phyloP scores from a whole-genome alignment of 371 early-diverging fungal genomes.

The Massospora cicadina region DNA sequence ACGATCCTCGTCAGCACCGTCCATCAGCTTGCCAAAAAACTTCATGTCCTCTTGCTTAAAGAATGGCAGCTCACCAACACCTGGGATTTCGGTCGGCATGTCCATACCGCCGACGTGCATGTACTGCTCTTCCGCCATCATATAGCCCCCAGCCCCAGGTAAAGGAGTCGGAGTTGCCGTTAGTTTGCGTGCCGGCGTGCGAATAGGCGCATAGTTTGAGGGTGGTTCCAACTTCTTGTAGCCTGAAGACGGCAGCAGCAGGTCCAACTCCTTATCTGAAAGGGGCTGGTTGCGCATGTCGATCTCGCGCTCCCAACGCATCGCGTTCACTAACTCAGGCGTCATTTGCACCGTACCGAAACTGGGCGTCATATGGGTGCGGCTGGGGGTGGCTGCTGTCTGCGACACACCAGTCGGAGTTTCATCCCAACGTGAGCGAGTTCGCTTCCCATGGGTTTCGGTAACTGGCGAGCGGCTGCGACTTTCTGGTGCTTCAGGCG shows the following conservation, averaged over 20 bases:
- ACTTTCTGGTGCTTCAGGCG: conserved; percentile 28
- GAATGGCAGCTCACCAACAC: conserved; percentile 75
- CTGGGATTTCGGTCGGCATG: conserved; percentile 72
- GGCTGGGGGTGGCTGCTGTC: neutral
- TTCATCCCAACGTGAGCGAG: conserved; percentile 67
- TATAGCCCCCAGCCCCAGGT: conserved; percentile 65
- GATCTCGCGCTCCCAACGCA: conserved; percentile 69
- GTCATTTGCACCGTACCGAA: conserved; percentile 44
- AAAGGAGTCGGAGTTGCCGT: conserved; percentile 86
- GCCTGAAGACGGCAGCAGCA: conserved; percentile 78
- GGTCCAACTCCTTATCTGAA: conserved; percentile 86
- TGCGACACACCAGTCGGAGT: conserved; percentile 33
- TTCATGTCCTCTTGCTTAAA: conserved; percentile 95
- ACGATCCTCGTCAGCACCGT: conserved; percentile 65
- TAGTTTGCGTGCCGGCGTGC: conserved; percentile 88
- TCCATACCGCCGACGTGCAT: conserved; percentile 25
- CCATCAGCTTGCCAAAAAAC: conserved; percentile 82
- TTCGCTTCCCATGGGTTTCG: conserved; percentile 30
- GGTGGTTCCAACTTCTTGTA: conserved; percentile 87
- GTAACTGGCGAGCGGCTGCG: conserved; percentile 11
- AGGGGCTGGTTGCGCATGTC: conserved; percentile 69
- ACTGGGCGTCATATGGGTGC: neutral
- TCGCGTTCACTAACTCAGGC: conserved; percentile 51
- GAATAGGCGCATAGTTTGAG: conserved; percentile 74
- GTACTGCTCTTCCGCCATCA: conserved; percentile 51